Base-by-base conservation (phyloP, 805 yeast genomes). In the Pichia scutulata region DNA sequence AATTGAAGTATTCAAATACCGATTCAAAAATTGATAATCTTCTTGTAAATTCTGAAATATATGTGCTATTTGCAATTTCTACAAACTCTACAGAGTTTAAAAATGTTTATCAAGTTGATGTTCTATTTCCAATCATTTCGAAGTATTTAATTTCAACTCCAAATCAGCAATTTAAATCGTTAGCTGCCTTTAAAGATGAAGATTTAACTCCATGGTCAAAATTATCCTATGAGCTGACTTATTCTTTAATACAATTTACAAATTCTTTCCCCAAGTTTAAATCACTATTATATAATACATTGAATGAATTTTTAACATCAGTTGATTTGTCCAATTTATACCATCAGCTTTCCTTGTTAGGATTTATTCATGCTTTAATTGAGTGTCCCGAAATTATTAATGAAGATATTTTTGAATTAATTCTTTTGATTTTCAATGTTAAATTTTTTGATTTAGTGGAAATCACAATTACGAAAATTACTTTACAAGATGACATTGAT, bases 11-110 rank as follows among this genome's bases (percentile, higher is more conserved):
- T 28, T 41, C 21, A 13, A 43, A 48, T 30, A 14, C 26, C 19
- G 24, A 36, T 22, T 13, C 21, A 33, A 18, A 28, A 44, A 1
- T 2, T 13, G 3, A 18, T 14, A 26, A 44, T 18, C 2, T 23
- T 5, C 16, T 50, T 9, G 14, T 43, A n/a, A 49, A 47, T 37
- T 28, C 49, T 9, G 78, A 76, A 60, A 70, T 72, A 51, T 86
- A 83, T 54, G 73, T 76, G 6, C 67, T 83, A 52, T 56, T 76
- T 43, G 85, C 88, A 0, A 64, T 84, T 25, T 78, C 84, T 52
- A 69, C 69, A 25, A 67, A 79, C 14, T 70, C 79, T 7, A 54
- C 60, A 4, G 55, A 56, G 33, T 57, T 73, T 49, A 60, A 61
- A 50, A 70, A 67, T 48, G 60, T 61, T 23, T 58, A 55, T 7